phyloP scores from a whole-genome alignment of 352 stramenopile species.

The Pythium coloratum region DNA sequence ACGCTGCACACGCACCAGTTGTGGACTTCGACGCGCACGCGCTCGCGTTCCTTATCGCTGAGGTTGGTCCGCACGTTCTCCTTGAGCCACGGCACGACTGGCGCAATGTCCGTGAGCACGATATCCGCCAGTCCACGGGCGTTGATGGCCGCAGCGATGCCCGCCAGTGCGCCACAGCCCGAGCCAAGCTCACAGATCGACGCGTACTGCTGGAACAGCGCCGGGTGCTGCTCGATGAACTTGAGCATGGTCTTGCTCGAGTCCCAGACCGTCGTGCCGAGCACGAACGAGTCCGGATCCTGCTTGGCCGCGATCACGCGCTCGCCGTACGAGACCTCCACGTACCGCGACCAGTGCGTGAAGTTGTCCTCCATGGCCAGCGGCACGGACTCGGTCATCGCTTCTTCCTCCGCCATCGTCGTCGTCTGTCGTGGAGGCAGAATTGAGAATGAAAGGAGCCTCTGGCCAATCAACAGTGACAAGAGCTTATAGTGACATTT shows the following conservation, averaged over 20 bases:
- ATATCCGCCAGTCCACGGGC: constrained; percentile 56
- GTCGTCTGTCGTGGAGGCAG: too few species aligned
- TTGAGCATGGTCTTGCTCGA: constrained; percentile 86
- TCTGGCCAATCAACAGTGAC: constrained; percentile 6
- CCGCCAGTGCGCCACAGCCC: constrained; percentile 68
- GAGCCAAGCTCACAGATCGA: constrained; percentile 78
- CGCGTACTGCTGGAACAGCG: constrained; percentile 51
- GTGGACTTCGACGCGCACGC: constrained; percentile 46
- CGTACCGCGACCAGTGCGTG: constrained; percentile 77
- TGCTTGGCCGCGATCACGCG: constrained; percentile 64
- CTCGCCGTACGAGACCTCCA: constrained; percentile 50
- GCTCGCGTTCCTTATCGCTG: constrained; percentile 53
- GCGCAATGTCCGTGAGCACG: constrained; percentile 76
- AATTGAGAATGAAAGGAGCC: background rate
- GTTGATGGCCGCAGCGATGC: constrained; percentile 72
- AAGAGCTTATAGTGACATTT: constrained; percentile 7
- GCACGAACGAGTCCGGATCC: constrained; percentile 80
- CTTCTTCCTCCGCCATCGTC: constrained; percentile 59
- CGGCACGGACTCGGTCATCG: constrained; percentile 51
- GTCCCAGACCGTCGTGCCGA: constrained; percentile 85
- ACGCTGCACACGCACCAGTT: constrained; percentile 19
- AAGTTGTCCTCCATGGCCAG: constrained; percentile 74
- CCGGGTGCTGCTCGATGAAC: constrained; percentile 70
- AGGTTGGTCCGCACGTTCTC: constrained; percentile 70
- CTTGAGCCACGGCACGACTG: constrained; percentile 76